Percentiles rank a stretch among this genome's conserved stretches.
Conservation (phyloP, 345 rosid species). For the Capsella bursapastoris region DNA sequence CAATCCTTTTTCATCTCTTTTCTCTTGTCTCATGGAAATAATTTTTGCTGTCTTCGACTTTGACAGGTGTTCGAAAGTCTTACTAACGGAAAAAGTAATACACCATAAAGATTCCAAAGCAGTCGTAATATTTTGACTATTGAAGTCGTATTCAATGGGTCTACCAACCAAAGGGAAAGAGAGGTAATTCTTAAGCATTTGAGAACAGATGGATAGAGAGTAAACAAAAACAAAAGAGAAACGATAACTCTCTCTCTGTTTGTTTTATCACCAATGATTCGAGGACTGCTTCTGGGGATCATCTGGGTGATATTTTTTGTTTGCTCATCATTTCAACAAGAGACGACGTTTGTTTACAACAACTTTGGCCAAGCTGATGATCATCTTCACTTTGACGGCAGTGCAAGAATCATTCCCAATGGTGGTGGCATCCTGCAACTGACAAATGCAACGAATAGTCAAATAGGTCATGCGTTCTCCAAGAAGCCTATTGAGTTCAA, state of each 20-base stretch:
- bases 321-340: slow-evolving; percentile 37
- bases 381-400: slow-evolving; percentile 37
- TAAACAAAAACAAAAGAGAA: slow-evolving; percentile 1
- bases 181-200: slow-evolving; percentile 9
- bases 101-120: slow-evolving; percentile 30
- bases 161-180: slow-evolving; percentile 17
- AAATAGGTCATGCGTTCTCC: slow-evolving; percentile 55
- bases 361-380: slow-evolving; percentile 47
- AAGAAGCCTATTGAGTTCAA: slow-evolving; percentile 46
- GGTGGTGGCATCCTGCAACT: slow-evolving; percentile 51
- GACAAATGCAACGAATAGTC: slow-evolving; percentile 47
- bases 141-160: slow-evolving; percentile 21
- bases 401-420: slow-evolving; percentile 45
- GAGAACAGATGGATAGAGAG: slow-evolving; percentile 5
- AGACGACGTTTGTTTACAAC: slow-evolving; percentile 47
- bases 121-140: slow-evolving; percentile 16
- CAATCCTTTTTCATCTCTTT: neutral
- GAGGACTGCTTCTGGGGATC: slow-evolving; percentile 24
- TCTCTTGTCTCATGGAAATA: neutral
- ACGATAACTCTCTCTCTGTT: slow-evolving; percentile 7
- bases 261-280: slow-evolving; percentile 38
- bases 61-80: slow-evolving; percentile 35
- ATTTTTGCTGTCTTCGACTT: slow-evolving; percentile 29
- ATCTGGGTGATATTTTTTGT: slow-evolving; percentile 26
- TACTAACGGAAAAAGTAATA: slow-evolving; percentile 9